Evolutionary conservation across 176 grass and related monocot genomes (phyloP), one percentile per base, ranked within the genome.

Genomic region (Carex myosuroides): DNA sequence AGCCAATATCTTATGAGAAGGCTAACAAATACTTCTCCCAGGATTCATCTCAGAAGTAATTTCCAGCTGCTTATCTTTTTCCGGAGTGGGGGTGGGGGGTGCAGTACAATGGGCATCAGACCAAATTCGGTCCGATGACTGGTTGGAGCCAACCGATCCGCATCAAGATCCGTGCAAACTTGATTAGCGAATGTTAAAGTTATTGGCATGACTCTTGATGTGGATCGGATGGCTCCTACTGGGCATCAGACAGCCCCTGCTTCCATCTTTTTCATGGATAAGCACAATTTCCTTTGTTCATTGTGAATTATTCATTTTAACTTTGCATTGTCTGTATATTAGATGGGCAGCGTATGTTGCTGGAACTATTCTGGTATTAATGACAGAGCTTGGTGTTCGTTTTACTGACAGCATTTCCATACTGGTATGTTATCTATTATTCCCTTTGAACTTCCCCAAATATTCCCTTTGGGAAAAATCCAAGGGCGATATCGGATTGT

Each of bases 271-370:
- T n/a, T 53, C 41, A 82, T 64, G 7, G 16, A 70, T 87, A 16
- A 13, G 3, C 39, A 87, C 59, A 72, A 71, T 83, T 85, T 81
- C 9, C 10, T 75, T 14, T 83, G 13, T 63, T 79, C 60, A 70
- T 55, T 18, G 30, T 17, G 83, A 76, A 4, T 88, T 85, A 21
- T 22, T 81, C n/a, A 44, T 81, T 52, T 82, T 82, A 26, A 66
- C 21, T 66, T 48, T 2, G n/a, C 54, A 22, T 67, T 65, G 24
- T 86, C 10, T 86, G 35, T 83, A 52, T 79, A 32, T 86, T 70
- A 98, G 95, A 88, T 98, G 95, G 95, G 92, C 92, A 74, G 91
- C 95, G 22, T 98, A 98, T 92, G 89, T 98, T 89, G 95, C 92
- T 92, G 92, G 95, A 64, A 98, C 89, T 80, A 81, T 98, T 85